Evolutionary conservation across 495 filamentous ascomycete genomes (phyloP).

Genomic region (Lasiosphaeria hispida): DNA sequence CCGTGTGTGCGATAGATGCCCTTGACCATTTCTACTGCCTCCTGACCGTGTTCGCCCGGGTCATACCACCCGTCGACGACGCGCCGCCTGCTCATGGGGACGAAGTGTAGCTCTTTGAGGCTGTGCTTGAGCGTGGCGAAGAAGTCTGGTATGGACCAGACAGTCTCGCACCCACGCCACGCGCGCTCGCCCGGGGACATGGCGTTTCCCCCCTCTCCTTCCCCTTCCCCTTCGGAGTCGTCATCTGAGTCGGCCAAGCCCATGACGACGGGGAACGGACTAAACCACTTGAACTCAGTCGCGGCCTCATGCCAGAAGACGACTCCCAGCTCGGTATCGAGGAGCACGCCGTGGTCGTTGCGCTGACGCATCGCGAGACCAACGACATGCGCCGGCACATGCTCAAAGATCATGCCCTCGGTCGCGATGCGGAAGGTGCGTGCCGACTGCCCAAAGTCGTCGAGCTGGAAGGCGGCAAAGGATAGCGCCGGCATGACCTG

Average conservation of each 20-base stretch:
- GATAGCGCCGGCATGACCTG: conserved; percentile 10
- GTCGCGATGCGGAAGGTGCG: not conserved
- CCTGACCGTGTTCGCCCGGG: not conserved
- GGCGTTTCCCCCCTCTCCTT: not conserved
- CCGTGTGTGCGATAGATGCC: conserved; percentile 21
- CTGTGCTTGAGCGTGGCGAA: conserved; percentile 22
- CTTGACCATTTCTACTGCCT: conserved; percentile 16
- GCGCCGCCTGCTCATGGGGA: conserved; percentile 14
- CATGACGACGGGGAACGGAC: not conserved
- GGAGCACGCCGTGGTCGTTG: conserved; percentile 17
- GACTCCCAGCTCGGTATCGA: conserved; percentile 26
- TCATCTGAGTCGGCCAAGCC: not conserved
- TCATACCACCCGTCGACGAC: not conserved
- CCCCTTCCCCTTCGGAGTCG: not conserved
- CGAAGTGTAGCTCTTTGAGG: conserved; percentile 12
- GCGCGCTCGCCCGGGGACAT: conserved; percentile 5
- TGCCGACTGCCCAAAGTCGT: conserved; percentile 1
- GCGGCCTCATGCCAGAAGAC: conserved; percentile 20
- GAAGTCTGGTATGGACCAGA: conserved; percentile 22
- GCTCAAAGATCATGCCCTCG: conserved; percentile 9
- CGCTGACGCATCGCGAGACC: conserved; percentile 10
- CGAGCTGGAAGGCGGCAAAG: conserved; percentile 10
- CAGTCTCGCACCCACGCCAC: conserved; percentile 11
- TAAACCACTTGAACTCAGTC: not conserved
- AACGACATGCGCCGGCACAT: conserved; percentile 19